Evolutionary conservation across 2,329 filamentous ascomycete genomes (phyloP).

Genomic region (Diaporthe capsici): DNA sequence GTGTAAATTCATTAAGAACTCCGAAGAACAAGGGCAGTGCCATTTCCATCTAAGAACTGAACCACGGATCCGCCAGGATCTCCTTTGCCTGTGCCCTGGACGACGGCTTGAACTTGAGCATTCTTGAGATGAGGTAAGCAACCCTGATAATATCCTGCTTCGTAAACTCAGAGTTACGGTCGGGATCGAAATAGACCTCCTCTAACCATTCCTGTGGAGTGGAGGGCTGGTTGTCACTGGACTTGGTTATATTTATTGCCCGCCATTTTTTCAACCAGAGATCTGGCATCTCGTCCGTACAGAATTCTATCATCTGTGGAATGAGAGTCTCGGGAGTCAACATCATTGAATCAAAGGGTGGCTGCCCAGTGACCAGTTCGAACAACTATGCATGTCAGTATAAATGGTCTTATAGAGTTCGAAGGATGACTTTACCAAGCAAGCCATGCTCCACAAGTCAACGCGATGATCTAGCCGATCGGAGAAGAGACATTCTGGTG

Average conservation of each 20-base stretch:
- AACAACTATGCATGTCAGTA: not conserved
- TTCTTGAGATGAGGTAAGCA: not conserved
- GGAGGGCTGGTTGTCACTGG: not conserved
- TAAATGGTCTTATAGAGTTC: too few relatives aligned
- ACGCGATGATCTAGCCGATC: not conserved
- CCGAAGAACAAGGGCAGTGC: too few relatives aligned
- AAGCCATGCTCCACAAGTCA: constrained; percentile 19
- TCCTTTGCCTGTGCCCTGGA: not conserved
- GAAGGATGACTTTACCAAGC: not conserved
- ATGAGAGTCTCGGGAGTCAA: not conserved
- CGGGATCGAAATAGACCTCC: not conserved
- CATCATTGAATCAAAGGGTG: constrained; percentile 4
- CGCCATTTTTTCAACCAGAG: not conserved
- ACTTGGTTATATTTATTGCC: not conserved
- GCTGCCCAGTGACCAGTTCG: constrained; percentile 1
- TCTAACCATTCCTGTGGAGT: constrained; percentile 9
- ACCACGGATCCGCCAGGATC: constrained; percentile 11
- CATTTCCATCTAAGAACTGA: not conserved
- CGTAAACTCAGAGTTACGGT: not conserved
- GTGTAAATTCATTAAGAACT: too few relatives aligned
- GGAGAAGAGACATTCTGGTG: not conserved
- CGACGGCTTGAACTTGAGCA: not conserved
- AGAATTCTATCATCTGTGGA: not conserved
- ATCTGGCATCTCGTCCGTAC: not conserved
- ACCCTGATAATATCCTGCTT: not conserved